These are phyloP conservation scores for Gaeumannomyces sp. DNA, from an alignment of 2,329 filamentous ascomycete species.

Conservation along the genomic window DNA sequence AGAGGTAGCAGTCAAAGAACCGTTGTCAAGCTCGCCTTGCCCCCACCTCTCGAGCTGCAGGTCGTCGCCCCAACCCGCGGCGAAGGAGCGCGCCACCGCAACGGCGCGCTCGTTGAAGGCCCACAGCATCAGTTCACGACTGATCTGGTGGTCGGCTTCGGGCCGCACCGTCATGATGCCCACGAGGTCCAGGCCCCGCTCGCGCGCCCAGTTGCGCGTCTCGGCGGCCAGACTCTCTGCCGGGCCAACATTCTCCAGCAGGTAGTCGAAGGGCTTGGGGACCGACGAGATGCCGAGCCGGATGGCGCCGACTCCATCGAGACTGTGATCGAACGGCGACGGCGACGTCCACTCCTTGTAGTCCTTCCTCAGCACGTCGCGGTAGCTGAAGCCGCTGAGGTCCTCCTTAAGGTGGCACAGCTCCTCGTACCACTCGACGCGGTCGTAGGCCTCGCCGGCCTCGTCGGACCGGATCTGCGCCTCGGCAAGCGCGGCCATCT, in stretches of 20 bases:
- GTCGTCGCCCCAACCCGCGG: constrained; percentile 32
- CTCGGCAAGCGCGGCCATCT: constrained; percentile 54
- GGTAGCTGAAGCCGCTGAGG: constrained; percentile 51
- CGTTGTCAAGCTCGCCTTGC: constrained; percentile 39
- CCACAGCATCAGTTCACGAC: constrained; percentile 63
- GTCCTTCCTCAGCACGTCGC: constrained; percentile 71
- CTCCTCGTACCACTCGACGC: constrained; percentile 49
- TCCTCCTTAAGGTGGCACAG: constrained; percentile 62
- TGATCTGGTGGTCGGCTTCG: constrained; percentile 47
- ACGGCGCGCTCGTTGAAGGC: constrained; percentile 45
- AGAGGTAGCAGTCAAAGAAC: background rate
- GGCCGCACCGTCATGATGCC: constrained; percentile 63
- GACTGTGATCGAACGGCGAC: background rate
- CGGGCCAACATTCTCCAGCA: constrained; percentile 47
- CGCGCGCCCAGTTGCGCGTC: constrained; percentile 46
- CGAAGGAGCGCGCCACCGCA: constrained; percentile 50
- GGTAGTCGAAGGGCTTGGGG: constrained; percentile 54
- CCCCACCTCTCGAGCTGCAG: constrained; percentile 53
- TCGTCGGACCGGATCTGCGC: background rate
- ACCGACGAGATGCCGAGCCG: constrained; percentile 62
- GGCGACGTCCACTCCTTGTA: constrained; percentile 66
- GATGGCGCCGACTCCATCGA: constrained; percentile 37
- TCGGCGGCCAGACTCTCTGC: constrained; percentile 39
- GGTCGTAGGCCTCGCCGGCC: constrained; percentile 36
- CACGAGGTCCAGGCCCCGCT: constrained; percentile 54